Evolutionary conservation across 108 stramenopile species (phyloP).

Genomic region (Mediolabrus comicus): DNA sequence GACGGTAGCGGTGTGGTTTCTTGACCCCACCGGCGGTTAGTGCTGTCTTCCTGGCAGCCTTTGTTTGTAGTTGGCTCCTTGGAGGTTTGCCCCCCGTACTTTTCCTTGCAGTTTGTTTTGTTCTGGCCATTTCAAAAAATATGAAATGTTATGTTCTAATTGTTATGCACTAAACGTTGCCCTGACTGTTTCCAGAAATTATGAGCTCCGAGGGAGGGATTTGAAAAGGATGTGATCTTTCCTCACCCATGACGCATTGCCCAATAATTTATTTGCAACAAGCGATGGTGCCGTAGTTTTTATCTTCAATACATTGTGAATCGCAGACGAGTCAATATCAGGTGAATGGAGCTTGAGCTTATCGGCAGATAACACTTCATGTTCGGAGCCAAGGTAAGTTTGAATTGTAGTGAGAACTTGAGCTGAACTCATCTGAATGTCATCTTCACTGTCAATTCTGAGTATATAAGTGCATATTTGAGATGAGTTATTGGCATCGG

Average conservation of each 20-base stretch:
- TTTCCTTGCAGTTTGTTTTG: neutral
- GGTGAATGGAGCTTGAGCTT: neutral
- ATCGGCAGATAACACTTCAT: neutral
- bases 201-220: neutral
- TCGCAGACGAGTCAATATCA: neutral
- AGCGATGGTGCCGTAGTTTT: neutral
- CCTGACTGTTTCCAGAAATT: no score
- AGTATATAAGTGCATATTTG: no score
- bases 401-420: no score
- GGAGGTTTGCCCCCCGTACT: neutral
- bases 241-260: neutral
- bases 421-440: no score
- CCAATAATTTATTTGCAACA: neutral
- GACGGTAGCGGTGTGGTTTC: conserved; percentile 85
- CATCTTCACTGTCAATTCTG: no score
- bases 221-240: neutral
- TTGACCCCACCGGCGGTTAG: conserved; percentile 24
- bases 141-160: no score
- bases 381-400: neutral
- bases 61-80: neutral
- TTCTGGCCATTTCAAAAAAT: neutral
- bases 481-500: no score
- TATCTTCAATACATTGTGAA: neutral
- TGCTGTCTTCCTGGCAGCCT: neutral
- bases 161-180: no score